These are phyloP conservation scores for Yamadazyma taylorii DNA, from an alignment of 1,139 yeast species.

Conservation along the genomic window DNA sequence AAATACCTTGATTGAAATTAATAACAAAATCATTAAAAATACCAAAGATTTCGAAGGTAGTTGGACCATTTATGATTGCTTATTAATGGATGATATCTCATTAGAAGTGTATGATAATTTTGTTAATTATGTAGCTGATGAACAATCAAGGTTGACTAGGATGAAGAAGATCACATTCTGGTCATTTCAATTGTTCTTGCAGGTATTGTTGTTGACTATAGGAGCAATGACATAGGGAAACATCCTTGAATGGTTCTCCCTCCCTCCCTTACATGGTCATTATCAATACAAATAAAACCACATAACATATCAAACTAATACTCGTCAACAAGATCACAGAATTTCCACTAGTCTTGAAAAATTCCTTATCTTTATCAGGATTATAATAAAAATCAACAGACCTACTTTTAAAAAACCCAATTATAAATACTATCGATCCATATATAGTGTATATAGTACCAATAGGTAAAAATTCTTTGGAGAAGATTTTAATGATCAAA, in stretches of 20 bases:
- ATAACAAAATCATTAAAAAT: slow-evolving; percentile 80
- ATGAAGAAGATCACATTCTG: slow-evolving; percentile 88
- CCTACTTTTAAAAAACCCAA: slow-evolving; percentile 48
- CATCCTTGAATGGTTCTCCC: too few species aligned
- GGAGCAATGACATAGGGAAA: slow-evolving; percentile 44
- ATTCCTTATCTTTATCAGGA: slow-evolving; percentile 38
- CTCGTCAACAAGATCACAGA: slow-evolving; percentile 43
- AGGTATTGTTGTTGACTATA: slow-evolving; percentile 75
- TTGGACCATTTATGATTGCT: slow-evolving; percentile 93
- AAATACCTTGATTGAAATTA: slow-evolving; percentile 84
- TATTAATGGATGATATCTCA: slow-evolving; percentile 87
- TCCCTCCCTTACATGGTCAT: slow-evolving; percentile 27
- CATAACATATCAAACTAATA: slow-evolving; percentile 47
- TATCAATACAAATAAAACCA: slow-evolving; percentile 43
- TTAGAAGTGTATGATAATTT: slow-evolving; percentile 90
- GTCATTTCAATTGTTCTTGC: slow-evolving; percentile 84
- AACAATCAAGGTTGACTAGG: slow-evolving; percentile 69
- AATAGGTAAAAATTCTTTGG: slow-evolving; percentile 51
- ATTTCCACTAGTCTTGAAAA: slow-evolving; percentile 53
- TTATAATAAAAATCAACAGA: slow-evolving; percentile 49
- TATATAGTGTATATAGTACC: slow-evolving; percentile 55
- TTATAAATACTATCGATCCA: slow-evolving; percentile 48
- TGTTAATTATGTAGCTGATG: slow-evolving; percentile 85
- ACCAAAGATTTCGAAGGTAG: slow-evolving; percentile 87
- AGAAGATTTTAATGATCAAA: slow-evolving; percentile 52